Percentiles rank a stretch among this genome's conserved stretches.
Evolutionary conservation across 495 filamentous ascomycete genomes (phyloP).

Genomic region (Xylaria scruposa): DNA sequence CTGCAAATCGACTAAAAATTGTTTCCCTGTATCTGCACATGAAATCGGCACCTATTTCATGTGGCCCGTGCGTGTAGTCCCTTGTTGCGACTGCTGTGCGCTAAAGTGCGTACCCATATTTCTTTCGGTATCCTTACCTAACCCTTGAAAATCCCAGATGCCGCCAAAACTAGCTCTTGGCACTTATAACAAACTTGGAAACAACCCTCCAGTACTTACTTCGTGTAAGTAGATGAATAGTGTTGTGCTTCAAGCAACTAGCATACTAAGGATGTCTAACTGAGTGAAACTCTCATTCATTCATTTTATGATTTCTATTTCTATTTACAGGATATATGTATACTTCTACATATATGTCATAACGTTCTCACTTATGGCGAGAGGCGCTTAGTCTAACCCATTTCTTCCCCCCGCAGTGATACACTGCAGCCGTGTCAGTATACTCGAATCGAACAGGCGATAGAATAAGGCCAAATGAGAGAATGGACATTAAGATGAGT

Average conservation of each 20-base stretch:
- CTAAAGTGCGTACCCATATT: neutral
- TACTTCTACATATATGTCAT: neutral
- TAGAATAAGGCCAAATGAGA: neutral
- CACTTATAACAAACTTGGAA: neutral
- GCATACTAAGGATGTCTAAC: neutral
- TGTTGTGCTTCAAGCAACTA: neutral
- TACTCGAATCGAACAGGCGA: neutral
- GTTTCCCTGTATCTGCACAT: constrained; percentile 17
- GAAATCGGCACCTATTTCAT: neutral
- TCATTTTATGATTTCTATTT: neutral
- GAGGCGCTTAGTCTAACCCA: neutral
- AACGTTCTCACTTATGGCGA: constrained; percentile 18
- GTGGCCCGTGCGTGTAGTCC: constrained; percentile 20
- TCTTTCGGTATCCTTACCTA: neutral
- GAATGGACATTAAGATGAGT: constrained; percentile 26
- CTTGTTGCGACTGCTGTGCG: neutral
- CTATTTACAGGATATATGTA: neutral
- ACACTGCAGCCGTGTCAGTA: neutral
- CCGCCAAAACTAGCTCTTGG: constrained; percentile 24
- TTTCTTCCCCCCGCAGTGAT: neutral
- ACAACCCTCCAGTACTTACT: neutral
- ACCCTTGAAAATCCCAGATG: constrained; percentile 28
- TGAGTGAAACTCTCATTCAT: neutral
- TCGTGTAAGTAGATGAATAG: neutral
- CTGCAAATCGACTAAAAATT: constrained; percentile 23